Percentiles rank a stretch among this genome's conserved stretches.
phyloP scores from a whole-genome alignment of 148 eudicot species.

The Pouteria glomerata region DNA sequence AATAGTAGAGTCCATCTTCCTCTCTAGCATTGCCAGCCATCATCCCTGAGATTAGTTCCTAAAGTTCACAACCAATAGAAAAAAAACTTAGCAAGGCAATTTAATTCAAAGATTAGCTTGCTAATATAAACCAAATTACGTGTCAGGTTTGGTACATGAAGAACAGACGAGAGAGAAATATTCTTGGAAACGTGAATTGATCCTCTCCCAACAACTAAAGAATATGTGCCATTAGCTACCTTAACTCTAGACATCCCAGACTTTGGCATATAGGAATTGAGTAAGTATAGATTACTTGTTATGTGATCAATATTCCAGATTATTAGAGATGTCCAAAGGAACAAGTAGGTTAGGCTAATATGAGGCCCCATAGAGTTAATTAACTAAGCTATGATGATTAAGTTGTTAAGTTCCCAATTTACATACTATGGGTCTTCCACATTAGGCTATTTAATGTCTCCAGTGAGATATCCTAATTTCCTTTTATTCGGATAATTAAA shows the following conservation, averaged over 20 bases:
- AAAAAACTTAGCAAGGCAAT: not conserved
- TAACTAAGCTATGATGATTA: not conserved
- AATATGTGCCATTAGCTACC: not conserved
- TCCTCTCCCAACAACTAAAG: not conserved
- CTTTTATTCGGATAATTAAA: too few species aligned
- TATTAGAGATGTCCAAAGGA: too few species aligned
- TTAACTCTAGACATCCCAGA: too few species aligned
- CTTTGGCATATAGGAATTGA: too few species aligned
- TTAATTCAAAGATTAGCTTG: not conserved
- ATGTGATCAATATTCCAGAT: too few species aligned
- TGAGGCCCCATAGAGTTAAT: not conserved
- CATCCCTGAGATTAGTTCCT: not conserved
- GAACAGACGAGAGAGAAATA: not conserved
- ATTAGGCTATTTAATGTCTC: not conserved
- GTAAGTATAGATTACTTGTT: too few species aligned
- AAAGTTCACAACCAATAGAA: not conserved
- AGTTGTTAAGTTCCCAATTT: not conserved
- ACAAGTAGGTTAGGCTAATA: not conserved
- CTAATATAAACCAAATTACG: not conserved
- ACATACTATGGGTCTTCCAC: not conserved
- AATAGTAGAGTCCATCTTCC: too few species aligned
- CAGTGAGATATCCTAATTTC: not conserved
- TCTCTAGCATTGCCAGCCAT: not conserved
- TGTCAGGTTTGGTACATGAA: too few species aligned
- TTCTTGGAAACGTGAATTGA: not conserved